Evolutionary conservation across 495 filamentous ascomycete genomes (phyloP).

Genomic region (Xylaria acuta): DNA sequence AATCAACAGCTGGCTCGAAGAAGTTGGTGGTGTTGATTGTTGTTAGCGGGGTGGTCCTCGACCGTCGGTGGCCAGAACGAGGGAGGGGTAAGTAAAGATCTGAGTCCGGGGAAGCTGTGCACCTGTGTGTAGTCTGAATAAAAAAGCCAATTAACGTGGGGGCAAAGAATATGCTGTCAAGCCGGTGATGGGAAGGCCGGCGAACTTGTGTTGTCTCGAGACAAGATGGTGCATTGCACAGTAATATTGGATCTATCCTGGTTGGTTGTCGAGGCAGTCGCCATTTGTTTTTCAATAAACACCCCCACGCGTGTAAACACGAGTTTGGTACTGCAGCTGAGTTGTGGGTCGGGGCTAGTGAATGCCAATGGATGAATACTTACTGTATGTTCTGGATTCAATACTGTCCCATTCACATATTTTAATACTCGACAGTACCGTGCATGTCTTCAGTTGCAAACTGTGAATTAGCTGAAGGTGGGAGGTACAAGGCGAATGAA

Average conservation of each 20-base stretch:
- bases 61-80: conserved; percentile 26
- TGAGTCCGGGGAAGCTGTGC: conserved; percentile 4
- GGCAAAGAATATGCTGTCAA: conserved; percentile 9
- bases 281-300: conserved; percentile 42
- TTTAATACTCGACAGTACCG: background rate
- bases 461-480: background rate
- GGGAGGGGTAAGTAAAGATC: conserved; percentile 33
- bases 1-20: background rate
- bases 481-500: background rate
- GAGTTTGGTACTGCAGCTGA: background rate
- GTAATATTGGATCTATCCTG: background rate
- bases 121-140: background rate
- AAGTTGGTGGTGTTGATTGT: conserved; percentile 1
- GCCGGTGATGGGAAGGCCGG: conserved; percentile 7
- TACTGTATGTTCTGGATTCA: background rate
- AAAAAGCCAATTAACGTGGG: background rate
- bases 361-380: too few species aligned
- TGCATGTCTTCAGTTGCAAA: background rate
- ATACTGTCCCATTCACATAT: background rate
- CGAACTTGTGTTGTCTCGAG: background rate
- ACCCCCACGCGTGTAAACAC: conserved; percentile 25
- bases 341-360: background rate
- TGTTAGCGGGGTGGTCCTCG: conserved; percentile 30
- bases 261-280: conserved; percentile 28
- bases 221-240: conserved; percentile 14